phyloP scores from a whole-genome alignment of 495 filamentous ascomycete genomes.

The Penicillium ucsense region DNA sequence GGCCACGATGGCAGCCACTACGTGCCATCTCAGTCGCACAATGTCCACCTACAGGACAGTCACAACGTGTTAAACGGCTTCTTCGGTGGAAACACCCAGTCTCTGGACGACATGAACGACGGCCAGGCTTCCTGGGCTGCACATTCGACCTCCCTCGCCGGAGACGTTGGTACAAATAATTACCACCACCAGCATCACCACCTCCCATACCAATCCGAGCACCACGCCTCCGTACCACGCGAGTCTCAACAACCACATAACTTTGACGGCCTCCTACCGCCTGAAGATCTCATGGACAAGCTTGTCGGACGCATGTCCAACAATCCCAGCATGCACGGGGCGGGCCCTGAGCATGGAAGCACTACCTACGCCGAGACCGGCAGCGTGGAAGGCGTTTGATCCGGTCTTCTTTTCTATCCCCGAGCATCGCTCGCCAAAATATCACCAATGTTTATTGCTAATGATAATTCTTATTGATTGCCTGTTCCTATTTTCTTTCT shows the following conservation, averaged over 20 bases:
- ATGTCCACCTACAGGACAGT: constrained; percentile 27
- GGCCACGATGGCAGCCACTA: constrained; percentile 27
- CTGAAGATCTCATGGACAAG: constrained; percentile 35
- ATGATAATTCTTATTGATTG: constrained; percentile 21
- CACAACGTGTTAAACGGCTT: constrained; percentile 26
- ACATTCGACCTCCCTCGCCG: constrained; percentile 23
- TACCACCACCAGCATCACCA: constrained; percentile 32
- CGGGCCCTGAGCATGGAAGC: constrained; percentile 26
- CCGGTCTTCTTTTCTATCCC: not conserved
- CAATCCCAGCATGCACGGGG: constrained; percentile 30
- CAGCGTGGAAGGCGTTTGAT: constrained; percentile 27
- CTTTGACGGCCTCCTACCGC: constrained; percentile 28
- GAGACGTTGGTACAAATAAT: constrained; percentile 22
- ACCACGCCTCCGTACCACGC: constrained; percentile 24
- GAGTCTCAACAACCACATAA: constrained; percentile 27
- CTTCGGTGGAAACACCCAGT: constrained; percentile 21
- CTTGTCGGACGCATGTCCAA: constrained; percentile 30
- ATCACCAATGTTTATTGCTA: constrained; percentile 12
- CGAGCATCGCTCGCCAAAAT: not conserved
- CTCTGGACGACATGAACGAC: constrained; percentile 30
- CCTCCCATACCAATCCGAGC: constrained; percentile 27
- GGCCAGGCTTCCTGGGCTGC: constrained; percentile 27
- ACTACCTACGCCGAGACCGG: constrained; percentile 23
- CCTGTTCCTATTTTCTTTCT: constrained; percentile 7
- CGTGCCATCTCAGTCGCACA: constrained; percentile 24